Percentiles rank a stretch among this genome's conserved stretches.
Conservation (phyloP, 768 basidiomycete species). For the Suillus fuscotomentosus region DNA sequence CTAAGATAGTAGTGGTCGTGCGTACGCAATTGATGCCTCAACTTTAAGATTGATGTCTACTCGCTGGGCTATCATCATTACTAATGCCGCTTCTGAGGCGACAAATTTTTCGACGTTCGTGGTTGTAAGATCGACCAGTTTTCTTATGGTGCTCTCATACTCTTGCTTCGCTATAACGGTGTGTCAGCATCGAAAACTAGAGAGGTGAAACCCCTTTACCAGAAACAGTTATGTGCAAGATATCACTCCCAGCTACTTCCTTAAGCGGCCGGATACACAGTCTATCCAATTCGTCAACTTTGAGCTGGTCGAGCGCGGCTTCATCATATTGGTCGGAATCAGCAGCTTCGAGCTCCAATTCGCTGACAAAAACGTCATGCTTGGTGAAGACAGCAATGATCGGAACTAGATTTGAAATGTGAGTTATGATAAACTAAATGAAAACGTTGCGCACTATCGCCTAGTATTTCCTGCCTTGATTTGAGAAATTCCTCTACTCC, state of each 20-base stretch:
- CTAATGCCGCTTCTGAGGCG: slow-evolving; percentile 6
- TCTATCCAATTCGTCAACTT: background rate
- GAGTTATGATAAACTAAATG: too few species aligned
- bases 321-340: too few species aligned
- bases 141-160: slow-evolving; percentile 1
- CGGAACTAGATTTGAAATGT: too few species aligned
- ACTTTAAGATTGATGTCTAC: background rate
- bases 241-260: background rate
- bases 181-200: background rate
- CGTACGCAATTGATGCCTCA: slow-evolving; percentile 7
- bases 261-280: slow-evolving; percentile 6
- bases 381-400: too few species aligned
- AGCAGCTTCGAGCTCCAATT: too few species aligned
- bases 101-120: slow-evolving; percentile 8
- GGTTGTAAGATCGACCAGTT: slow-evolving; percentile 7
- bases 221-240: slow-evolving; percentile 7
- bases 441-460: too few species aligned
- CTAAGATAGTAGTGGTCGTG: background rate
- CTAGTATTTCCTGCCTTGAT: too few species aligned
- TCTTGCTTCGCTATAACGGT: background rate
- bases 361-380: too few species aligned
- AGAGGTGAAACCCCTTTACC: background rate
- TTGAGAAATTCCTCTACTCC: too few species aligned
- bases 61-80: slow-evolving; percentile 7
- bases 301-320: too few species aligned